Base-by-base conservation (phyloP, 768 basidiomycete genomes). In the Pleurotus eryngii region DNA sequence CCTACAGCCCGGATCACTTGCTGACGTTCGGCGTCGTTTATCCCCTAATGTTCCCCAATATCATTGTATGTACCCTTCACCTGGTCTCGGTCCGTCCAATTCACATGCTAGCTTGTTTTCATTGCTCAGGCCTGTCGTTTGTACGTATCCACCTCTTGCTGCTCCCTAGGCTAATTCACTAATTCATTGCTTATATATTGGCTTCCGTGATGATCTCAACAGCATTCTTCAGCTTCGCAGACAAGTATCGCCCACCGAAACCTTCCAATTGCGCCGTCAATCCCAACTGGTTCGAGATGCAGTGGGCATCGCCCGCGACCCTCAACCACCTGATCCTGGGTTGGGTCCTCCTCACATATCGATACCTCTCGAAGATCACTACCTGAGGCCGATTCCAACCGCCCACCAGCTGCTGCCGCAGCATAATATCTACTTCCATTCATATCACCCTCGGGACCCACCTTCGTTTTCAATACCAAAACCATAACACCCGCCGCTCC, bases 71-170 rank as follows among this genome's bases (percentile, higher is more conserved):
- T 58, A 14, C n/a, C 39, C 24, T 42, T 27, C 49, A 14, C 27
- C 37, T 30, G 42, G 20, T 54, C 24, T 12, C 51, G 24, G 24
- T 49, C 12, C 8, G 3, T 11, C 30, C 43, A 6, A 5, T 57
- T 27, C 35, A 24, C 53, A 54, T 38, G 38, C 24, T 56, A 20
- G 27, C 35, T 14, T 49, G 40, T 18, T 30, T 7, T 9, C 22
- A 18, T 27, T 39, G 20, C 40, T 15, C 39, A 67, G 67, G 66
- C 65, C 40, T 68, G 67, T 55, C 65, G 66, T 43, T 53, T 67
- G 67, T 65, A 55, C 30, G 30, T 35, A 11, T 35, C 30, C 30
- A 11, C 30, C 30, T 30, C 30, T 2, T 58, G 67, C 64, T 45
- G n/a, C 46, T 30, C 26, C 27, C 51, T n/a, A 30, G 53, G n/a